Base-by-base conservation (phyloP, 164 flowering plant species). In the Dillenia suffruticosa region DNA sequence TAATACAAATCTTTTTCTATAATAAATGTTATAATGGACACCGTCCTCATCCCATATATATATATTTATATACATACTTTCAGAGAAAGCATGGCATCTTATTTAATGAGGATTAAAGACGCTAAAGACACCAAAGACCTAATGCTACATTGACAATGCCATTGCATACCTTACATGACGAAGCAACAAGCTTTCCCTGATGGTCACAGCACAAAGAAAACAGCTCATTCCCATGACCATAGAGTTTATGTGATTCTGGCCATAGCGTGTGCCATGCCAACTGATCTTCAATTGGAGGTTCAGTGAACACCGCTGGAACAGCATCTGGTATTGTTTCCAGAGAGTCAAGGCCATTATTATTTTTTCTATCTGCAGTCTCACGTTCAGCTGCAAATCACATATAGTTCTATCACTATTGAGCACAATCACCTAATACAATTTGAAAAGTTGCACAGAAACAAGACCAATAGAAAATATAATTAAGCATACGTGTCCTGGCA, bases 191-290 rank as follows among this genome's bases (percentile, higher is more conserved):
- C 70, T 75, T 81, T 49, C 99, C 99, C 40, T 72, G 71, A 57
- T 84, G 90, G 71, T 88, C 82, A 81, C 88, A 85, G 71, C 97
- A 89, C 15, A 94, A 56, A 47, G 99, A 88, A 71, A 83, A 94
- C 12, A 94, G 79, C 70, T 94, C 99, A 86, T 94, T 94, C 13
- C 99, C 99, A 79, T 94, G 99, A 63, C 97, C 99, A 74, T 94
- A 94, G 51, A 94, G 94, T 76, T 94, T 94, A 76, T 94, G 99
- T 1, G 96, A 77, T 68, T 94, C 99, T 8, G 99, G 99, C 99
- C 99, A 94, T 22, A 94, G 76, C 12, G 99, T 94, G 68, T 94
- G 89, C 86, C 87, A 91, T 17, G 88, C 85, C 54, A 94, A 68
- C 75, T 91, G 97, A 46, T 91, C 99, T 73, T 94, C 99, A 61